Evolutionary conservation across 2,329 filamentous ascomycete genomes (phyloP), one percentile per base, ranked within the genome.

Genomic region (Monosporascus ibericus): DNA sequence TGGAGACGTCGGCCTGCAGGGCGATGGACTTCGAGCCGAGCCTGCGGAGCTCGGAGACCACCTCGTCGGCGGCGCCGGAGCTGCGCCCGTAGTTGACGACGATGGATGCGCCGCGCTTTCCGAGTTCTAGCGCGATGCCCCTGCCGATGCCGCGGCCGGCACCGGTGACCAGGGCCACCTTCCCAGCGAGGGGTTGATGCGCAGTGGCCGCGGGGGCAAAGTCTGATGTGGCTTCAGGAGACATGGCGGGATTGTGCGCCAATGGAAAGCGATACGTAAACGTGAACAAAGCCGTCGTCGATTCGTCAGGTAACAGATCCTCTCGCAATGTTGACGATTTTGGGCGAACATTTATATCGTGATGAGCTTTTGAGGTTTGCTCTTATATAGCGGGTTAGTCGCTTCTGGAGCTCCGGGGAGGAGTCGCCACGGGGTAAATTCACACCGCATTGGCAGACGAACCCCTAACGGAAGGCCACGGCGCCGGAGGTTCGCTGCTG

Each of bases 21-120:
- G 80, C 76, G 49, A 84, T 64, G 51, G 78, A 76, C 64, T 77
- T 78, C 58, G 77, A 76, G 58, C 82, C 82, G 60, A 83, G 79
- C 71, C 71, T 59, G 27, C 73, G 72, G 20, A 85, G 76, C 60
- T 80, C 70, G 15, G 71, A 57, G 48, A 87, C 81, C 1, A 86
- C 71, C 7, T 70, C 73, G 30, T 85, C 75, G 22, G 86, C 86
- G 0, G 80, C 72, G 22, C 68, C 65, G 36, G 74, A 67, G 60
- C 81, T 80, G 48, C 77, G 78, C 51, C 77, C 72, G 69, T 88
- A 88, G 74, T 88, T 88, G 66, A 89, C 78, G 25, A 87, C 75
- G 49, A 88, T 75, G 51, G 75, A 81, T 62, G 80, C 80, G 40
- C 85, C 85, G 57, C 83, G 82, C 65, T 78, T 76, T 65, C 79